Evolutionary conservation across 768 basidiomycete species (phyloP).

Genomic region (Lactarius indigo): DNA sequence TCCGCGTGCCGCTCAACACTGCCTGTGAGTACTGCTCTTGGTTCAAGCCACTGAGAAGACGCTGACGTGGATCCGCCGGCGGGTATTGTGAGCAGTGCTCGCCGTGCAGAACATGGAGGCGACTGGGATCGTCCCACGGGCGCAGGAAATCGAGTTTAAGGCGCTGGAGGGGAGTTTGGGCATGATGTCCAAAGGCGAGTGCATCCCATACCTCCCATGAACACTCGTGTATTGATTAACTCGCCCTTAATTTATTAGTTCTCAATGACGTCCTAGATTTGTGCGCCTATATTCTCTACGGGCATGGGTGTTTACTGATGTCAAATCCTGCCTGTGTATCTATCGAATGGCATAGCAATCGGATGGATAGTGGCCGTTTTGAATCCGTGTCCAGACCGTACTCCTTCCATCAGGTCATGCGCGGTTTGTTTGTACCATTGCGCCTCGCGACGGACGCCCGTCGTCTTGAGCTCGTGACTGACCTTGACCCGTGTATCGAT

Average conservation of each 20-base stretch:
- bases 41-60: background rate
- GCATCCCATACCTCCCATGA: background rate
- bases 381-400: constrained; percentile 69
- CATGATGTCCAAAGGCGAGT: constrained; percentile 82
- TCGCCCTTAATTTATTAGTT: constrained; percentile 37
- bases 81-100: constrained; percentile 41
- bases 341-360: constrained; percentile 47
- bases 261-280: constrained; percentile 81
- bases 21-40: constrained; percentile 41
- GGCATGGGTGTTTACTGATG: background rate
- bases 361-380: constrained; percentile 85
- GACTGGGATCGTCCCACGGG: constrained; percentile 62
- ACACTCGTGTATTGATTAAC: constrained; percentile 12
- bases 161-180: constrained; percentile 77
- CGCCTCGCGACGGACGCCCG: constrained; percentile 65
- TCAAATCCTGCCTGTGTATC: background rate
- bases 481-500: constrained; percentile 67
- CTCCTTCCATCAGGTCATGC: constrained; percentile 73
- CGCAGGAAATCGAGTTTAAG: constrained; percentile 84
- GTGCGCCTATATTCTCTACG: constrained; percentile 34
- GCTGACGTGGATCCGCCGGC: background rate
- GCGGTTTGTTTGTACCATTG: constrained; percentile 67
- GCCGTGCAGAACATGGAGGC: constrained; percentile 94
- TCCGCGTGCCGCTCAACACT: constrained; percentile 78
- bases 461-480: constrained; percentile 59